Evolutionary conservation across 192 early-diverging fungal genomes (phyloP).

Genomic region (Gigaspora rosea): DNA sequence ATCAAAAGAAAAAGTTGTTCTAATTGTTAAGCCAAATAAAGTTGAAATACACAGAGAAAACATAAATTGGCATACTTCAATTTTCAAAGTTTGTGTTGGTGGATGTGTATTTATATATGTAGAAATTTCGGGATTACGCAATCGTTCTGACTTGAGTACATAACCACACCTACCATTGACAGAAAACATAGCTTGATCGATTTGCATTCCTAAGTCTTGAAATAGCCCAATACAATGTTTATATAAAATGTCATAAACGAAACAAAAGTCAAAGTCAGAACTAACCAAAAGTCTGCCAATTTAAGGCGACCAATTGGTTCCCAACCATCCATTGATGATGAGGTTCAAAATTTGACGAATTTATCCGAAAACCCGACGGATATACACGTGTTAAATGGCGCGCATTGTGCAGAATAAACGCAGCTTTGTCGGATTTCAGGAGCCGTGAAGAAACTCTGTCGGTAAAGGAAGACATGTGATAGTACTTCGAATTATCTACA

Average conservation of each 20-base stretch:
- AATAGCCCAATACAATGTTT: neutral
- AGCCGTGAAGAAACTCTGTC: constrained; percentile 64
- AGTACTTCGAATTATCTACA: constrained; percentile 3
- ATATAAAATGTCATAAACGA: neutral
- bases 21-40: neutral
- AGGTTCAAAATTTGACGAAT: constrained; percentile 84
- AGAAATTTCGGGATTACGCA: constrained; percentile 40
- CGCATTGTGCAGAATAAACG: constrained; percentile 61
- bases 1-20: neutral
- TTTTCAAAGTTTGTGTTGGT: constrained; percentile 35
- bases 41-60: neutral
- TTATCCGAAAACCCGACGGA: constrained; percentile 76
- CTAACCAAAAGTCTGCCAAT: constrained; percentile 80
- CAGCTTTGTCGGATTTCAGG: constrained; percentile 48
- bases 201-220: constrained; percentile 72
- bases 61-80: constrained; percentile 37
- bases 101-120: constrained; percentile 28
- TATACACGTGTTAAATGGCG: constrained; percentile 76
- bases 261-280: neutral
- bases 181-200: constrained; percentile 84
- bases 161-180: constrained; percentile 76
- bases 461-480: constrained; percentile 71
- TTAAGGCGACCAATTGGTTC: constrained; percentile 86
- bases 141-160: constrained; percentile 69
- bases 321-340: constrained; percentile 79